Conservation (phyloP, 2,329 filamentous ascomycete genomes). For the Verticillium nonalfalfae region DNA sequence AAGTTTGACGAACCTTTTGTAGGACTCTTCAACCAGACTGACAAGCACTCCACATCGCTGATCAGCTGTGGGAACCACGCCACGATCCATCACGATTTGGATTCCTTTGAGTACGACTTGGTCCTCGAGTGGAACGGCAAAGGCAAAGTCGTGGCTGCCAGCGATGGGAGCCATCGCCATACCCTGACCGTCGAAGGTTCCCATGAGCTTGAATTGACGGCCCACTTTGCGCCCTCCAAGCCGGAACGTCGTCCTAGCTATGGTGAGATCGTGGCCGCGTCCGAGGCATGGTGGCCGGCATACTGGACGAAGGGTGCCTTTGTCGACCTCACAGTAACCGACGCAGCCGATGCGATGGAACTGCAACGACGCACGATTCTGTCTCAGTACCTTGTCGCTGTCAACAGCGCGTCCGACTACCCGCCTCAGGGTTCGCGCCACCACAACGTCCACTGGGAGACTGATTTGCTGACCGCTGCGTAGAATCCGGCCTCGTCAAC, state of each 20-base stretch:
- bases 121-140: constrained; percentile 28
- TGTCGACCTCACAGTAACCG: constrained; percentile 36
- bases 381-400: constrained; percentile 45
- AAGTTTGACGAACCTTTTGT: constrained; percentile 51
- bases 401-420: constrained; percentile 42
- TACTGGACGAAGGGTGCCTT: constrained; percentile 47
- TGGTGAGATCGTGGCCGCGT: constrained; percentile 19
- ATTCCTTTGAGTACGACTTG: constrained; percentile 33
- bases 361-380: constrained; percentile 46
- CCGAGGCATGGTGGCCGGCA: constrained; percentile 36
- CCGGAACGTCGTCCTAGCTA: constrained; percentile 16
- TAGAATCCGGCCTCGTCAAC: constrained; percentile 33
- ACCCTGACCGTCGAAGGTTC: constrained; percentile 21
- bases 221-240: constrained; percentile 22
- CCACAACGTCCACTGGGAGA: background rate
- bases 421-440: constrained; percentile 33
- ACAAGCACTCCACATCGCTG: constrained; percentile 33
- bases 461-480: constrained; percentile 1
- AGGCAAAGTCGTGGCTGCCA: constrained; percentile 24
- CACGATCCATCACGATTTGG: constrained; percentile 34
- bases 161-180: constrained; percentile 34
- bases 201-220: constrained; percentile 20
- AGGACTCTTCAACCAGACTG: constrained; percentile 40
- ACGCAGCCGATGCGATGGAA: constrained; percentile 34
- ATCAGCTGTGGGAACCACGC: constrained; percentile 20